Base-by-base conservation (phyloP, 129 eudicot species). In the Lactuca sativa region DNA sequence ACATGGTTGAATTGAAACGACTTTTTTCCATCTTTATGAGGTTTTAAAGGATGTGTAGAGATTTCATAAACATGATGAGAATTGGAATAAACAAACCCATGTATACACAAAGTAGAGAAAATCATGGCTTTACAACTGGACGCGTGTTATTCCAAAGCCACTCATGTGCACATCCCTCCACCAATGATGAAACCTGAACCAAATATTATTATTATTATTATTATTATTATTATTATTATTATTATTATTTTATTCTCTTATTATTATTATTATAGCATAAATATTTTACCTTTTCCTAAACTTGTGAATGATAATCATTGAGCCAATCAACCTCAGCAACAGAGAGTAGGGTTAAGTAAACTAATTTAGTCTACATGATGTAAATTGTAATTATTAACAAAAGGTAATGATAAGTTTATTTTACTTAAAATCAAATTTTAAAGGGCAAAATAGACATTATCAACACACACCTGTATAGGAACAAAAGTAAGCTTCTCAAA, bases 111-210 rank as follows among this genome's bases (percentile, higher is more conserved):
- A 41, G 38, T 25, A 25, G 30, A 25, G 30, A 25, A 25, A 40
- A 57, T 73, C 75, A 85, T 41, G 77, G 74, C 70, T 81, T 89
- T 10, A 57, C 81, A 66, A 93, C 68, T 3, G 96, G 88, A 48
- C 90, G 86, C 14, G 98, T 93, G 79, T 89, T 93, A 21, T 85
- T 81, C 96, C 92, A 73, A 33, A 93, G 96, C 98, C 98, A 93
- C 36, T 89, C 80, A 12, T 82, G 85, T 16, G 98, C 92, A 48
- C 95, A 59, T 67, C 95, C 96, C 17, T 83, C 88, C 72, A 93
- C 64, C 86, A 89, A 76, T 2, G 90, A 80, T 14, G 98, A 93
- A 57, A 93, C 96, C 98, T 86, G 77, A 56, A 40, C 57, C 38
- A 54, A 54, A 64, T 17, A 18, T 7, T 36, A 36, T 34, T 34